Evolutionary conservation across 164 flowering plant genomes (phyloP).

Genomic region (Chimonanthus salicifolius): DNA sequence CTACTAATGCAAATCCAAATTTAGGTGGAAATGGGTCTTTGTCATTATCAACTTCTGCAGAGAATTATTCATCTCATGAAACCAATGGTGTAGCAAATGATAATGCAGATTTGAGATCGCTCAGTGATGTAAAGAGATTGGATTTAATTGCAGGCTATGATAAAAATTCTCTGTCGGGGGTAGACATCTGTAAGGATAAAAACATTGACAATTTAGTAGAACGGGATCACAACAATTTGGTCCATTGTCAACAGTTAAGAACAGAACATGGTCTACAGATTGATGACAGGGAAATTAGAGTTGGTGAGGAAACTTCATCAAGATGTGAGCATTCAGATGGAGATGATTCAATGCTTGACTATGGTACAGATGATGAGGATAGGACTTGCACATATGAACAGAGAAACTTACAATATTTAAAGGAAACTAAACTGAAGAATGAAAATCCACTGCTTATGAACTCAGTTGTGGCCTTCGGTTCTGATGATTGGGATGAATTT

Average conservation of each 20-base stretch:
- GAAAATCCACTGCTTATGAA: conserved; percentile 56
- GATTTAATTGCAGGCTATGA: background rate
- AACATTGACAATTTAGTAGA: background rate
- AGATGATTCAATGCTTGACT: conserved; percentile 57
- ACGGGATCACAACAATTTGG: background rate
- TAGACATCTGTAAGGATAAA: background rate
- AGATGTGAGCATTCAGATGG: conserved; percentile 52
- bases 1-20: background rate
- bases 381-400: conserved; percentile 13
- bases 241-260: conserved; percentile 5
- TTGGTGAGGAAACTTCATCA: conserved; percentile 36
- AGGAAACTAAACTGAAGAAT: conserved; percentile 17
- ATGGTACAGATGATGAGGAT: conserved; percentile 50
- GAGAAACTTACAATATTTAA: conserved; percentile 11
- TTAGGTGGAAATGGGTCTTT: background rate
- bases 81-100: conserved; percentile 1
- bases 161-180: conserved; percentile 4
- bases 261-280: conserved; percentile 10
- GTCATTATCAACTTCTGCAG: conserved; percentile 4
- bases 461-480: conserved; percentile 70
- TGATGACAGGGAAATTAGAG: conserved; percentile 18
- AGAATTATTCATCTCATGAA: background rate
- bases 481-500: conserved; percentile 83
- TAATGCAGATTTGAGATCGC: background rate
- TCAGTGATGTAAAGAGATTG: conserved; percentile 1